A percentile compares a stretch with the other conserved stretches of the same genome.
Evolutionary conservation across 2,329 filamentous ascomycete species (phyloP).

Genomic region (Pseudogymnoascus sp.): DNA sequence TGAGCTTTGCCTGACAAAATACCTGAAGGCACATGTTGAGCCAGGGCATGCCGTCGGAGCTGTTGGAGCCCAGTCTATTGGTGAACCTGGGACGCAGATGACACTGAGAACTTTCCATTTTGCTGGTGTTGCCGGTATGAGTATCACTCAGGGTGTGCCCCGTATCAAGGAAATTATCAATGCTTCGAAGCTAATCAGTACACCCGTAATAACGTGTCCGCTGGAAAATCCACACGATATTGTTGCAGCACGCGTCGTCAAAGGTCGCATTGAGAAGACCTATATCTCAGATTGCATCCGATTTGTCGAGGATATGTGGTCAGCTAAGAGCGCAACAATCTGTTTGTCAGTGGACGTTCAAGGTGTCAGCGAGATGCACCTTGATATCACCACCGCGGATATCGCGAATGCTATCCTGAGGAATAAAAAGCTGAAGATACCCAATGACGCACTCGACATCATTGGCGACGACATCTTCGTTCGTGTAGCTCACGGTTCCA

Average conservation of each 20-base stretch:
- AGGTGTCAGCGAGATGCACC: conserved; percentile 69
- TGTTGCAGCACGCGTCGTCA: conserved; percentile 78
- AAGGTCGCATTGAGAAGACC: conserved; percentile 91
- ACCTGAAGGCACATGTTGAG: conserved; percentile 83
- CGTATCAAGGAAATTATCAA: conserved; percentile 99
- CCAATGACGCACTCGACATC: conserved; percentile 55
- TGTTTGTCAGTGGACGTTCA: conserved; percentile 74
- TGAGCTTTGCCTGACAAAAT: conserved; percentile 75
- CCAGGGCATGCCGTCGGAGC: conserved; percentile 94
- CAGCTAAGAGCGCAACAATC: conserved; percentile 65
- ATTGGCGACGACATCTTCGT: conserved; percentile 61
- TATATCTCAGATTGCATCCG: conserved; percentile 73
- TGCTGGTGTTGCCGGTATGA: conserved; percentile 98
- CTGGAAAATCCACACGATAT: conserved; percentile 68
- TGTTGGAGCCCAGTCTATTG: conserved; percentile 94
- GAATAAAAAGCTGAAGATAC: conserved; percentile 76
- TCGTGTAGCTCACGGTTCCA: conserved; percentile 51
- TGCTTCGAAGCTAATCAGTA: conserved; percentile 87
- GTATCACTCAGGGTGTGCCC: conserved; percentile 96
- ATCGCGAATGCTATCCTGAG: conserved; percentile 69
- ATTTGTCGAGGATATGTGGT: conserved; percentile 84
- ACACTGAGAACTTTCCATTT: conserved; percentile 99
- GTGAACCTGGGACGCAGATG: conserved; percentile 98
- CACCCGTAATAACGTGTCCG: conserved; percentile 83
- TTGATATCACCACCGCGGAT: conserved; percentile 66